Evolutionary conservation across 2,329 filamentous ascomycete genomes (phyloP), one percentile per base, ranked within the genome.

Genomic region (Fusarium cicatricum): DNA sequence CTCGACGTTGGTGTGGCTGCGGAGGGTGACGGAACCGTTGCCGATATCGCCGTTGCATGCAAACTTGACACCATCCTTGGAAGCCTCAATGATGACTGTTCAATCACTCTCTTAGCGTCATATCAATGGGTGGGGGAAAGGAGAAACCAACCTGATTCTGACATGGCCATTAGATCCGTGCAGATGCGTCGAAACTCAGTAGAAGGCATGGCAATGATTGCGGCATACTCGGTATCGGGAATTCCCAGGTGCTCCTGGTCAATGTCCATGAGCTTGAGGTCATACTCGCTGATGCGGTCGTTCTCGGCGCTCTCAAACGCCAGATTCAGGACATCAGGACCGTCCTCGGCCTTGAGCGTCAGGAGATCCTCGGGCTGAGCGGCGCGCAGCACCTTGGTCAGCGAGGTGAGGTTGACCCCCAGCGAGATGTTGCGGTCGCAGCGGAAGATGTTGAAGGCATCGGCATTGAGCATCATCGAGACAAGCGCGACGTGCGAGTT

Each of bases 251-350:
- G 95, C 84, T 99, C 95, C 82, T 99, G 96, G 79, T 99, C 95
- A 77, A 99, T 99, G 76, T 99, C 95, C 95, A 99, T 99, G 75
- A 99, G 88, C 85, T 99, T 99, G 79, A 99, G 90, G 78, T 99
- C 95, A 77, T 99, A 99, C 83, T 99, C 96, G 85, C 91, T 96
- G 74, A 99, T 86, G 66, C 95, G 86, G 78, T 99, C 95, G 71
- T 86, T 90, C 72, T 90, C 87, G 65, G 85, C 82, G 82, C 88
- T 96, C 87, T 99, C 96, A 74, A 99, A 99, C 69, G 93, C 85
- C 65, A 99, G 82, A 83, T 97, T 98, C 70, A 99, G 88, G 42
- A 93, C 91, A 78, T 99, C 95, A 41, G 95, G 95, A 33, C 92
- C 89, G 76, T 99, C 96, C 75, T 98, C 94, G 12, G 95, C 95